Conservation (phyloP, 2,329 filamentous ascomycete species). For the Hirsutella thompsonii region DNA sequence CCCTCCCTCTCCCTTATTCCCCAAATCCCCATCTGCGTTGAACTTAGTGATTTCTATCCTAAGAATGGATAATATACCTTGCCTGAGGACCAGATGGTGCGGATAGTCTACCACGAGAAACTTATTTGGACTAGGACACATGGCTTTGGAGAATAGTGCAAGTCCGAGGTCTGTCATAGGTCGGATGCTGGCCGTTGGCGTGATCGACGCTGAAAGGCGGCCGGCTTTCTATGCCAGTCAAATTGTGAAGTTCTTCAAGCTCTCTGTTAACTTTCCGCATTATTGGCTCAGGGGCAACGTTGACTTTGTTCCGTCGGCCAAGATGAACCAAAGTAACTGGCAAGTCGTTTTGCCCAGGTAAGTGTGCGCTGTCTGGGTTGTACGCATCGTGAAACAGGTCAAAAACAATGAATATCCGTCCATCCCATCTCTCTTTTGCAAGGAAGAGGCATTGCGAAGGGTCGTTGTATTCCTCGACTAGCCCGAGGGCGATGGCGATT, state of each 20-base stretch:
- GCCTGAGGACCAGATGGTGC: background rate
- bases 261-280: slow-evolving; percentile 3
- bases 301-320: slow-evolving; percentile 1
- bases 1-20: too few species aligned
- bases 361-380: slow-evolving; percentile 5
- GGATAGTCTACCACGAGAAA: background rate
- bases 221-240: slow-evolving; percentile 1
- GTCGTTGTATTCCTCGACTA: background rate
- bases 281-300: background rate
- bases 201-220: slow-evolving; percentile 6
- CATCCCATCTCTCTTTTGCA: background rate
- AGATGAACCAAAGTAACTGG: slow-evolving; percentile 3
- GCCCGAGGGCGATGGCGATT: background rate
- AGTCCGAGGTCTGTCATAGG: slow-evolving; percentile 2
- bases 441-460: background rate
- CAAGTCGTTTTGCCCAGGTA: slow-evolving; percentile 3
- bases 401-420: slow-evolving; percentile 6
- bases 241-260: slow-evolving; percentile 2
- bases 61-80: background rate
- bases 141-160: background rate
- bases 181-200: slow-evolving; percentile 2
- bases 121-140: background rate
- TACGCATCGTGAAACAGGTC: slow-evolving; percentile 7
- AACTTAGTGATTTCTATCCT: background rate
- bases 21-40: background rate